Conservation (phyloP, 2,329 filamentous ascomycete genomes). For the Pezicula rhizophila region DNA sequence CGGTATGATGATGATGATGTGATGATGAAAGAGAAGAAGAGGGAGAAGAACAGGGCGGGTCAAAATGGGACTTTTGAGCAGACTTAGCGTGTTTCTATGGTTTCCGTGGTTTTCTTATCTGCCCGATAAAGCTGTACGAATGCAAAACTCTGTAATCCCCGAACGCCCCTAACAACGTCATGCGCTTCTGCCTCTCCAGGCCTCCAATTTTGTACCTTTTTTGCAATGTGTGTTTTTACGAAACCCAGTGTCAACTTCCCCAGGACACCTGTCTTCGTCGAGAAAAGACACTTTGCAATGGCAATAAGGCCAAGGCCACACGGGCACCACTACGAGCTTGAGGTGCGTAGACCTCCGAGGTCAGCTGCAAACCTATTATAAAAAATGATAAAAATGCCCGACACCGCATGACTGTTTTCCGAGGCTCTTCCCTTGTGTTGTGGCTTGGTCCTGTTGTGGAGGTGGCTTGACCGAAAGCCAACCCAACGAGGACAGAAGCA, state of each 20-base stretch:
- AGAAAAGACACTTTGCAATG: background rate
- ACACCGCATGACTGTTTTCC: no score
- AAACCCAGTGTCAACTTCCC: background rate
- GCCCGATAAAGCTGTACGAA: background rate
- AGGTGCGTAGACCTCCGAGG: background rate
- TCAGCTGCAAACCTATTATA: conserved; percentile 4
- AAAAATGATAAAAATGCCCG: no score
- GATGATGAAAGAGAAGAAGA: no score
- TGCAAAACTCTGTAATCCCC: no score
- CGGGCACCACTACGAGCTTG: background rate
- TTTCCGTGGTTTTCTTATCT: background rate
- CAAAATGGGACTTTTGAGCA: background rate
- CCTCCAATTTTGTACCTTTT: no score
- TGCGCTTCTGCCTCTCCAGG: no score
- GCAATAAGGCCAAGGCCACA: background rate
- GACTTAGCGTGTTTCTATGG: background rate
- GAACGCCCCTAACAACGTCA: no score
- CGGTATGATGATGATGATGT: conserved; percentile 1
- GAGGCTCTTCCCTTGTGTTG: background rate
- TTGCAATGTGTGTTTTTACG: no score
- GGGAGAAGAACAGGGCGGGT: background rate
- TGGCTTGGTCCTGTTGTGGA: background rate
- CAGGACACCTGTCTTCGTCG: background rate
- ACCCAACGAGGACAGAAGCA: background rate
- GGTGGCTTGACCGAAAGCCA: background rate